Base-by-base conservation (phyloP, 768 basidiomycete genomes). In the Tephrocybe sp. region DNA sequence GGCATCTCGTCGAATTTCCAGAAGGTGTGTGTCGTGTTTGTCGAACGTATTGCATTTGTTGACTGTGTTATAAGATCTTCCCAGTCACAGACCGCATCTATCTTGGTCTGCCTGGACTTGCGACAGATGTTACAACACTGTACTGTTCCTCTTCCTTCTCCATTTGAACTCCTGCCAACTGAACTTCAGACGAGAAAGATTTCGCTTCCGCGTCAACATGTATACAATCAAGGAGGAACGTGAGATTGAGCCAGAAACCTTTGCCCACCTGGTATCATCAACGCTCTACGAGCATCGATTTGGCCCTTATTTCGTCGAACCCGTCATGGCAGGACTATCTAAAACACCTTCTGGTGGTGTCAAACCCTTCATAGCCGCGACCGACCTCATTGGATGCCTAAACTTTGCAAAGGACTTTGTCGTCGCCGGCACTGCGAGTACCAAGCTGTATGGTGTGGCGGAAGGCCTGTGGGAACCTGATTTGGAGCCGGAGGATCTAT, bases 201-300 rank as follows among this genome's bases (percentile, higher is more conserved):
- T 98, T 65, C 86, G 97, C 47, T 95, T 88, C 73, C 81, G 94
- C 58, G 88, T 96, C 51, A 99, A 99, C 76, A 95, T 98, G 92
- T 98, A 98, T 73, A 90, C 92, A 26, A 98, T 99, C 79, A 99
- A 99, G 71, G 96, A 99, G 71, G 96, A 97, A 66, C 84, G 96
- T 56, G 88, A 96, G 64, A 97, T 99, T 62, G 86, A 92, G 59
- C 97, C 97, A 38, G 87, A 94, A 75, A 93, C 93, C 6, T 98
- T 98, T 70, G 89, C 93, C 23, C 93, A 94, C 64, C 86, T 99
- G 57, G 88, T 98, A 54, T 93, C 91, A 37, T 94, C 92, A 46
- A 96, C 95, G 18, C 80, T 99, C 14, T 99, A 98, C 69, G 93
- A 98, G 70, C 85, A 84, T 65, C 84, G 97, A 69, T 99, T 98